phyloP scores from a whole-genome alignment of 139 green algal genomes.

The Zygnema circumcarinatum region DNA sequence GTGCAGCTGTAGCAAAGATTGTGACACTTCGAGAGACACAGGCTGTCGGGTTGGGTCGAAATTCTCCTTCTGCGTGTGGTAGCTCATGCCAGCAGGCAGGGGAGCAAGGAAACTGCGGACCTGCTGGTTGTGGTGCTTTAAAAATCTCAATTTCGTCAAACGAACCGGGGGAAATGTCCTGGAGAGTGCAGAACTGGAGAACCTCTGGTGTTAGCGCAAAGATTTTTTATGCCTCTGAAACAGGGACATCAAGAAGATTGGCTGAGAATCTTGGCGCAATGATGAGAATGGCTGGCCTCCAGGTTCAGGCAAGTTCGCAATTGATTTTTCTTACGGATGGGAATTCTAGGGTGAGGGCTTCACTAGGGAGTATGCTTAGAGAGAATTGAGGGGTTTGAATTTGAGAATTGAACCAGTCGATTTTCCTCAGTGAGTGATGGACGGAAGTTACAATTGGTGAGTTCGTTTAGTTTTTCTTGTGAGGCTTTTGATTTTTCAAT shows the following conservation, averaged over 20 bases:
- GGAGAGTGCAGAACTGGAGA: not conserved
- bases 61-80: not conserved
- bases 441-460: too few relatives aligned
- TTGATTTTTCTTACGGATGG: not conserved
- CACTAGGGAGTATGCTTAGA: not conserved
- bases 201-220: not conserved
- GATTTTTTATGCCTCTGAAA: not conserved
- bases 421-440: too few relatives aligned
- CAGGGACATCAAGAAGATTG: not conserved
- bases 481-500: not conserved
- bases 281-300: not conserved
- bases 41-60: not conserved
- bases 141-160: not conserved
- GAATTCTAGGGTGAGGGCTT: not conserved
- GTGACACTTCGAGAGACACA: not conserved
- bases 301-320: not conserved
- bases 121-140: not conserved
- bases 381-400: not conserved
- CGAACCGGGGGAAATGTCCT: not conserved
- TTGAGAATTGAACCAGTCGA: too few relatives aligned
- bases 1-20: too few relatives aligned
- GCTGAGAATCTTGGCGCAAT: not conserved
- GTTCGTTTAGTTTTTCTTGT: not conserved
- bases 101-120: not conserved
- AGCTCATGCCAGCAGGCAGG: not conserved